Conservation (phyloP, 345 rosid species). For the Dipteronia dyeriana region DNA sequence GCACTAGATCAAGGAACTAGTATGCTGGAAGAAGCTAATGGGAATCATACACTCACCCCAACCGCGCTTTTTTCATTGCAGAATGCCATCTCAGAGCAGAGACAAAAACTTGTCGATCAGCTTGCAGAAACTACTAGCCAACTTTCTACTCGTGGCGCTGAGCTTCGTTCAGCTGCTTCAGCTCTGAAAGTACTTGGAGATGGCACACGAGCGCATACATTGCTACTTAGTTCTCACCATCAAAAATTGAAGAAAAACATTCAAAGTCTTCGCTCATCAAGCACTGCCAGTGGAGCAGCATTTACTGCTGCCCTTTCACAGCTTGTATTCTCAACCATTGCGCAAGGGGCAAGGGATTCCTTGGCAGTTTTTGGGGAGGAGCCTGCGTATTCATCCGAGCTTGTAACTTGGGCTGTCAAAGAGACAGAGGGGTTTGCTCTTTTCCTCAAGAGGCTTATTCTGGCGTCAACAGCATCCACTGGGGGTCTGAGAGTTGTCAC, state of each 20-base stretch:
- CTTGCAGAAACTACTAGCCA: slow-evolving; percentile 66
- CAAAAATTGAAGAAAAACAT: slow-evolving; percentile 54
- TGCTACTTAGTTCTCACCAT: slow-evolving; percentile 69
- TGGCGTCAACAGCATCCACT: slow-evolving; percentile 79
- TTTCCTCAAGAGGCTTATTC: slow-evolving; percentile 61
- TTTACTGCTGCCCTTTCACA: slow-evolving; percentile 69
- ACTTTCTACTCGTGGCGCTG: slow-evolving; percentile 63
- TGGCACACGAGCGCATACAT: slow-evolving; percentile 73
- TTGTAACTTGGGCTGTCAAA: slow-evolving; percentile 93
- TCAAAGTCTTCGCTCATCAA: slow-evolving; percentile 56
- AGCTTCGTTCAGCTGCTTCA: slow-evolving; percentile 67
- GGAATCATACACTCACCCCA: slow-evolving; percentile 43
- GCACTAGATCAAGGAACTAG: slow-evolving; percentile 72
- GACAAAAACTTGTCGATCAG: slow-evolving; percentile 74
- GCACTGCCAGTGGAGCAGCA: slow-evolving; percentile 52
- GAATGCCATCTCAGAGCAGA: slow-evolving; percentile 54
- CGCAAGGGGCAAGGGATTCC: slow-evolving; percentile 81
- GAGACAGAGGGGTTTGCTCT: slow-evolving; percentile 63
- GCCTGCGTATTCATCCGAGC: slow-evolving; percentile 82
- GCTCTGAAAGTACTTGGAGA: slow-evolving; percentile 84
- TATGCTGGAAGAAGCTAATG: slow-evolving; percentile 44
- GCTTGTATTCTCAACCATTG: slow-evolving; percentile 77
- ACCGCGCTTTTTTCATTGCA: slow-evolving; percentile 41
- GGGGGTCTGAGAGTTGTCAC: slow-evolving; percentile 71
- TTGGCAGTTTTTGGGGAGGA: slow-evolving; percentile 76